A percentile compares a stretch with the other conserved stretches of the same genome.
Evolutionary conservation across 73 alveolate genomes (phyloP).

Genomic region (Paraurostyla sp.): DNA sequence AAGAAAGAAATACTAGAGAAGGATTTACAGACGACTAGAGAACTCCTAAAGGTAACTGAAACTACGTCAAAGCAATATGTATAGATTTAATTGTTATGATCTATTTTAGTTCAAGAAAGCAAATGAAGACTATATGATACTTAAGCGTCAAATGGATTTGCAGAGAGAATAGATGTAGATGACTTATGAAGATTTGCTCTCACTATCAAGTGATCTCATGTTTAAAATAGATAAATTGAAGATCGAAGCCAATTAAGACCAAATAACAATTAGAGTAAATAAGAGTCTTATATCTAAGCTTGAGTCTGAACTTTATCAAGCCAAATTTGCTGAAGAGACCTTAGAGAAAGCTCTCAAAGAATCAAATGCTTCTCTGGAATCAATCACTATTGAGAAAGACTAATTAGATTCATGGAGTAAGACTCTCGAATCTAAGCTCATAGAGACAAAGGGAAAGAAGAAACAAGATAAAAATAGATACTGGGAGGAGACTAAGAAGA

Average conservation of each 20-base stretch:
- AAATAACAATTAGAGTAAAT: not conserved
- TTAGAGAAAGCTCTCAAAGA: constrained; percentile 24
- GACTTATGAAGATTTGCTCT: constrained; percentile 42
- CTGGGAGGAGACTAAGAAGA: not conserved
- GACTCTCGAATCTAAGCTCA: not conserved
- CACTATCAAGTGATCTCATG: not conserved
- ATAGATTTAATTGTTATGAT: not conserved
- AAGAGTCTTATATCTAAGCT: constrained; percentile 4
- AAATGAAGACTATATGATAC: not conserved
- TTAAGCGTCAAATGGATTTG: not conserved
- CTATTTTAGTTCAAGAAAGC: constrained; percentile 19
- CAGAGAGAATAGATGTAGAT: not conserved
- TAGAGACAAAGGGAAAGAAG: constrained; percentile 21
- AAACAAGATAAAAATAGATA: constrained; percentile 31
- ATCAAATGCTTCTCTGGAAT: not conserved
- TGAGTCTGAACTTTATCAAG: constrained; percentile 34
- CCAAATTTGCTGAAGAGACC: constrained; percentile 18
- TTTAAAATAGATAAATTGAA: not conserved
- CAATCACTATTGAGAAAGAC: not conserved
- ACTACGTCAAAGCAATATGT: constrained; percentile 33
- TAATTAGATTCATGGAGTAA: not conserved
- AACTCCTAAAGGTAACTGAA: constrained; percentile 7
- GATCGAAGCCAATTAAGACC: not conserved
- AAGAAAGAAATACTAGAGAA: constrained; percentile 41
- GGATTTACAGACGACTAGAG: not conserved